Conservation (phyloP, 768 basidiomycete genomes). For the Daedalea quercina region DNA sequence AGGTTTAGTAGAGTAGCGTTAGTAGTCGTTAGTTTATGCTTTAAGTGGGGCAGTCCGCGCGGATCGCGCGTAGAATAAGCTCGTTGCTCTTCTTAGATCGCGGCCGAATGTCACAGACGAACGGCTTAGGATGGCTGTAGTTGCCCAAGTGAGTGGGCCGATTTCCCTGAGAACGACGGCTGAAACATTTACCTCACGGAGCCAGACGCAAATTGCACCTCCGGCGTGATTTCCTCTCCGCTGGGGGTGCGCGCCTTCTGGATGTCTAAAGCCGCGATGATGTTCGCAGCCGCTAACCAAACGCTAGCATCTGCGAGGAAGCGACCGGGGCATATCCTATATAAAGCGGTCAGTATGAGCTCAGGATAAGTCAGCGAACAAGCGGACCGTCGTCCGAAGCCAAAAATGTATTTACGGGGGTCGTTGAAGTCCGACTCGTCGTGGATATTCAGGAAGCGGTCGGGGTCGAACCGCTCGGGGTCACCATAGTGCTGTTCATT, state of each 20-base stretch:
- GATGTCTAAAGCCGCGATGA: conserved; percentile 43
- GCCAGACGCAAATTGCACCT: neutral
- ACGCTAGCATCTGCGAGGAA: conserved; percentile 42
- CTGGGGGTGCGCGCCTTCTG: conserved; percentile 32
- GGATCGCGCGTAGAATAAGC: neutral
- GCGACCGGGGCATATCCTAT: conserved; percentile 47
- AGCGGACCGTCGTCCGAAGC: conserved; percentile 42
- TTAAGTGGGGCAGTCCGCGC: neutral
- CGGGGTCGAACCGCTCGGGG: conserved; percentile 22
- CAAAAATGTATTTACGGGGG: conserved; percentile 44
- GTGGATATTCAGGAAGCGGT: conserved; percentile 18
- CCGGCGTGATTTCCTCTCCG: conserved; percentile 29
- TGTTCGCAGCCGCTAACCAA: conserved; percentile 39
- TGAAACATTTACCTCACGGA: neutral
- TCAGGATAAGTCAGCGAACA: no score
- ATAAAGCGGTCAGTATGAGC: neutral
- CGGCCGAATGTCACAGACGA: conserved; percentile 5
- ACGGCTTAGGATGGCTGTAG: conserved; percentile 13
- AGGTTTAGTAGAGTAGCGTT: no score
- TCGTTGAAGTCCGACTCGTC: conserved; percentile 14
- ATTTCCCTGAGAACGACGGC: no score
- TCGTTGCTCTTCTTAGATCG: neutral
- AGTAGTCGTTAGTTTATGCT: neutral
- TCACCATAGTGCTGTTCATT: conserved; percentile 21
- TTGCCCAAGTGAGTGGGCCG: no score